These are phyloP conservation scores for Arthroderma sp. DNA, from an alignment of 2,329 filamentous ascomycete species.

Conservation along the genomic window DNA sequence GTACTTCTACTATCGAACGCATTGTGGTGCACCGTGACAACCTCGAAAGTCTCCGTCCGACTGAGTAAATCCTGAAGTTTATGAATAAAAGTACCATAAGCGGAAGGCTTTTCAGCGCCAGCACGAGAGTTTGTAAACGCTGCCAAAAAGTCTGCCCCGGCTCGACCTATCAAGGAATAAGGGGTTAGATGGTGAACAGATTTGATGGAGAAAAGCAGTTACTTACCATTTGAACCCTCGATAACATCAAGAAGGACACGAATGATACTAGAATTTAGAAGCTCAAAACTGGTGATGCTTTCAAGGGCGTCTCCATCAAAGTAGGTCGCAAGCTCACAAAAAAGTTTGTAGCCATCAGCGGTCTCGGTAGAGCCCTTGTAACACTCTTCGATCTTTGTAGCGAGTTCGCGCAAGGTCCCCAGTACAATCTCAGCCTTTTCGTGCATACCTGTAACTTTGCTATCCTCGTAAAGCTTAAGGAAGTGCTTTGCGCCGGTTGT, in stretches of 20 bases:
- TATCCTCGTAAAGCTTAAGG: slow-evolving; percentile 67
- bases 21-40: slow-evolving; percentile 84
- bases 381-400: slow-evolving; percentile 57
- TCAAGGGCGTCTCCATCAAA: slow-evolving; percentile 83
- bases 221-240: slow-evolving; percentile 49
- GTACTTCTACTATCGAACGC: slow-evolving; percentile 45
- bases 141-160: slow-evolving; percentile 73
- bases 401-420: slow-evolving; percentile 57
- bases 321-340: slow-evolving; percentile 63
- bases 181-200: slow-evolving; percentile 7
- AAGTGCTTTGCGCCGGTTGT: slow-evolving; percentile 69
- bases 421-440: slow-evolving; percentile 68
- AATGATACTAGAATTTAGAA: slow-evolving; percentile 83
- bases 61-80: slow-evolving; percentile 94
- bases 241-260: slow-evolving; percentile 72
- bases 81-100: slow-evolving; percentile 80
- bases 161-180: slow-evolving; percentile 31
- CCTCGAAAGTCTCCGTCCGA: slow-evolving; percentile 94
- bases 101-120: slow-evolving; percentile 49
- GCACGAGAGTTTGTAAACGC: slow-evolving; percentile 71
- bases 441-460: slow-evolving; percentile 61
- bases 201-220: background rate
- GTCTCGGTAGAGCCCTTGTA: slow-evolving; percentile 43
- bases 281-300: slow-evolving; percentile 88
- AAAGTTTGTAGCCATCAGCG: slow-evolving; percentile 51